A percentile compares a stretch with the other conserved stretches of the same genome.
These are phyloP conservation scores for Neonectria hederae DNA, from an alignment of 2,329 filamentous ascomycete genomes.

Conservation along the genomic window DNA sequence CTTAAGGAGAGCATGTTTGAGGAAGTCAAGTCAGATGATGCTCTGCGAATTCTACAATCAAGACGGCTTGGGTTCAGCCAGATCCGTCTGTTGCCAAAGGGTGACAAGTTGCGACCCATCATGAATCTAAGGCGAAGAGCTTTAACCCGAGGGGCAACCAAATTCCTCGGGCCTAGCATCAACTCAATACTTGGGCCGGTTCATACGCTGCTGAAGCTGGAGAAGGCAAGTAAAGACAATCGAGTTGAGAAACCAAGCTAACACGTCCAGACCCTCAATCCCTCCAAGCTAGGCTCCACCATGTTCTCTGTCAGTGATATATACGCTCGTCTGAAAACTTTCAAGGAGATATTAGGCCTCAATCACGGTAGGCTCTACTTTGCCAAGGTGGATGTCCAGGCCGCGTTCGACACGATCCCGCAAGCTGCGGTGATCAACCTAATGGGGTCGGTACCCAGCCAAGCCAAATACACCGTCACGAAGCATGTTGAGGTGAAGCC, in stretches of 20 bases:
- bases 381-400: slow-evolving; percentile 89
- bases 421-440: slow-evolving; percentile 77
- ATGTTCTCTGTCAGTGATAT: slow-evolving; percentile 86
- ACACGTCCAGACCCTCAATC: slow-evolving; percentile 54
- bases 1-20: slow-evolving; percentile 82
- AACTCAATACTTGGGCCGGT: slow-evolving; percentile 72
- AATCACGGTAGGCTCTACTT: slow-evolving; percentile 72
- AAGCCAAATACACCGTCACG: slow-evolving; percentile 73
- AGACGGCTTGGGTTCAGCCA: slow-evolving; percentile 79
- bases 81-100: slow-evolving; percentile 85
- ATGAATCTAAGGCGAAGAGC: slow-evolving; percentile 81
- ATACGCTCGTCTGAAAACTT: slow-evolving; percentile 75
- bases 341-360: slow-evolving; percentile 63
- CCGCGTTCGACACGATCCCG: slow-evolving; percentile 95
- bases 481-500: slow-evolving; percentile 79
- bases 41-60: slow-evolving; percentile 65
- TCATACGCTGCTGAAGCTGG: slow-evolving; percentile 79
- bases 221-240: slow-evolving; percentile 65
- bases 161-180: slow-evolving; percentile 59
- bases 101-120: slow-evolving; percentile 79
- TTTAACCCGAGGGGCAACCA: slow-evolving; percentile 69
- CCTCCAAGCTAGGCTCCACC: slow-evolving; percentile 76
- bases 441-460: slow-evolving; percentile 64
- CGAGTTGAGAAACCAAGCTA: slow-evolving; percentile 1
- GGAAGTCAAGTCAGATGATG: slow-evolving; percentile 70